These are phyloP conservation scores for Biscogniauxia sp. DNA, from an alignment of 2,329 filamentous ascomycete genomes.

Conservation along the genomic window DNA sequence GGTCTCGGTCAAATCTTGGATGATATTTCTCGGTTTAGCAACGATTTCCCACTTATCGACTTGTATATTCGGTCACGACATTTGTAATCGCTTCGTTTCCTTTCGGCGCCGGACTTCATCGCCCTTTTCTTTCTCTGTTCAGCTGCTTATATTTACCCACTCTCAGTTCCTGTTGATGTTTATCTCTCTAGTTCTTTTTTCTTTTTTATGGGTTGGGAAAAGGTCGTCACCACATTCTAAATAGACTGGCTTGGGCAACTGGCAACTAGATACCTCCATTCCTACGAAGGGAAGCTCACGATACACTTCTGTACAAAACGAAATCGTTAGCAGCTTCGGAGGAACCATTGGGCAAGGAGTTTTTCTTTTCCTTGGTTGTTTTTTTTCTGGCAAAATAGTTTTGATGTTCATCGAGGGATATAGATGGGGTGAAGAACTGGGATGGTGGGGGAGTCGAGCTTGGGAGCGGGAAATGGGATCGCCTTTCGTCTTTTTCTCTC, in stretches of 20 bases:
- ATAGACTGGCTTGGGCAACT: conserved; percentile 26
- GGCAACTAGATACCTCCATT: conserved; percentile 1
- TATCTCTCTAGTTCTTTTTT: conserved; percentile 4
- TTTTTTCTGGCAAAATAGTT: not conserved
- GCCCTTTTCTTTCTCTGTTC: not conserved
- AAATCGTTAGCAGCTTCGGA: conserved; percentile 1
- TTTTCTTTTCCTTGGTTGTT: not conserved
- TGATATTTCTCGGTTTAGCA: conserved; percentile 13
- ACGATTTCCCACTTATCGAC: conserved; percentile 1
- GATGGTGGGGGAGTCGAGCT: not conserved
- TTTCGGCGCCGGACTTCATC: conserved; percentile 13
- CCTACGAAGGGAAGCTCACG: conserved; percentile 6
- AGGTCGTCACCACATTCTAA: conserved; percentile 12
- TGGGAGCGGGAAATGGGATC: not conserved
- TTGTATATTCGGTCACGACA: conserved; percentile 19
- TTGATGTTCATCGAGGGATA: not conserved
- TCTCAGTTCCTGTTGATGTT: conserved; percentile 6
- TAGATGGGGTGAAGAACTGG: not conserved
- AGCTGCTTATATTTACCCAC: conserved; percentile 3
- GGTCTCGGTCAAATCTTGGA: conserved; percentile 1
- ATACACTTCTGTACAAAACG: conserved; percentile 24
- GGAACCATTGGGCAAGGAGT: conserved; percentile 7
- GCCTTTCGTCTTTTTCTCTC: not conserved
- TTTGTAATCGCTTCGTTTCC: conserved; percentile 22
- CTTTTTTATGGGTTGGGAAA: conserved; percentile 13